Base-by-base conservation (phyloP, 2,329 filamentous ascomycete genomes). In the Colletotrichum sidae region DNA sequence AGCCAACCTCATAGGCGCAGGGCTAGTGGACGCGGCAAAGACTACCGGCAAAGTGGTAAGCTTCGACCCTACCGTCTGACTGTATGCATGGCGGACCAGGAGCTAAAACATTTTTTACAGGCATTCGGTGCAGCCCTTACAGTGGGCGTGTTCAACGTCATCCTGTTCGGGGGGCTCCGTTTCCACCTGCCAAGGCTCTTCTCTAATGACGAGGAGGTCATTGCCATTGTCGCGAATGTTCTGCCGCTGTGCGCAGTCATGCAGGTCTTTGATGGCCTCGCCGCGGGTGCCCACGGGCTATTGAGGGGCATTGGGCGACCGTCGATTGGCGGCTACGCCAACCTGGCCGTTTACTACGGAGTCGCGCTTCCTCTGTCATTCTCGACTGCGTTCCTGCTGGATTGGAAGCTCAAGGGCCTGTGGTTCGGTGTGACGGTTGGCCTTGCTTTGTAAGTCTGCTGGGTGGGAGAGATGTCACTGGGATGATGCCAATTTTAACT, bases 1-100 rank as follows among this genome's bases (percentile, higher is more conserved):
- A 12, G 95, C 94, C 15, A 98, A 97, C 72, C 81, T 98, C 39
- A 96, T 98, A 67, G 96, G 95, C 8, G 94, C 95, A 0, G 91
- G 90, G 1, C 84, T 97, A 10, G 89, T 92, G 2, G 89, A 90
- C 50, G 92, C 94, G 0, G 94, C 94, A 13, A 93, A 90, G 74
- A 91, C 88, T 3, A 91, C 91, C 1, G 92, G 91, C n/a, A 90
- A 87, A 76, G 94, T 97, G 60, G 90, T 86, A 74, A 72, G 83
- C 80, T 54, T 41, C 38, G 38, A 41, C 6, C 38, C 38, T 13
- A 10, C 38, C 38, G 9, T 13, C 38, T 41, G 9, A 25, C 38
- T 13, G 13, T 13, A 41, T 13, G 13, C 38, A 41, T 8, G 38
- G 9, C 38, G 15, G 46, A 39, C 46, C 1, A 34, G 72, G n/a